phyloP scores from a whole-genome alignment of 192 early-diverging fungal genomes.

The Backusella tarrabulga region DNA sequence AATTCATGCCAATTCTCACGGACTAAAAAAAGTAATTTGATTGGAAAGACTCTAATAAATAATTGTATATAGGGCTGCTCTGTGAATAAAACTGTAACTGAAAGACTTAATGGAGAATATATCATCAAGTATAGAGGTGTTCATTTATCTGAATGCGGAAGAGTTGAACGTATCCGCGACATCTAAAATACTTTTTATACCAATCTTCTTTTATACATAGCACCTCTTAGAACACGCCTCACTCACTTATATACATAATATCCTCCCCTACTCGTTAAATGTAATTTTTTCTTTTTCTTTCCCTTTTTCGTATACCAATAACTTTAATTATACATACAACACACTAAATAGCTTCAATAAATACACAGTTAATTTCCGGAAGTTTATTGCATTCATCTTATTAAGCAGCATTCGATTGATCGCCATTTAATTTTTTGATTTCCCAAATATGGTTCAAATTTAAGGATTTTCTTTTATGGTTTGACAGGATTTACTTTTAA shows the following conservation, averaged over 20 bases:
- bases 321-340: not conserved
- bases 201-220: not conserved
- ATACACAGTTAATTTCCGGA: not conserved
- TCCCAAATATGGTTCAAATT: not conserved
- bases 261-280: not conserved
- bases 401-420: not conserved
- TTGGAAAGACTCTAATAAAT: not conserved
- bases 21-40: constrained; percentile 1
- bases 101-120: constrained; percentile 49
- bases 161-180: constrained; percentile 32
- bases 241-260: not conserved
- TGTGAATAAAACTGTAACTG: constrained; percentile 62
- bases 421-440: constrained; percentile 1
- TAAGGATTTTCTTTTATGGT: not conserved
- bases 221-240: not conserved
- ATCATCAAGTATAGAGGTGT: constrained; percentile 54
- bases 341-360: not conserved
- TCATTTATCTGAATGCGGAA: constrained; percentile 52
- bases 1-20: constrained; percentile 21
- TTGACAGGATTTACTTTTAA: not conserved
- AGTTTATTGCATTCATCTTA: not conserved
- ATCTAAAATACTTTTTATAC: constrained; percentile 5
- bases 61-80: constrained; percentile 21
- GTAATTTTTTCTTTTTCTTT: not conserved
- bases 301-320: not conserved